Base-by-base conservation (phyloP, 805 yeast species). In the Saccharomyces cerevisiae region DNA sequence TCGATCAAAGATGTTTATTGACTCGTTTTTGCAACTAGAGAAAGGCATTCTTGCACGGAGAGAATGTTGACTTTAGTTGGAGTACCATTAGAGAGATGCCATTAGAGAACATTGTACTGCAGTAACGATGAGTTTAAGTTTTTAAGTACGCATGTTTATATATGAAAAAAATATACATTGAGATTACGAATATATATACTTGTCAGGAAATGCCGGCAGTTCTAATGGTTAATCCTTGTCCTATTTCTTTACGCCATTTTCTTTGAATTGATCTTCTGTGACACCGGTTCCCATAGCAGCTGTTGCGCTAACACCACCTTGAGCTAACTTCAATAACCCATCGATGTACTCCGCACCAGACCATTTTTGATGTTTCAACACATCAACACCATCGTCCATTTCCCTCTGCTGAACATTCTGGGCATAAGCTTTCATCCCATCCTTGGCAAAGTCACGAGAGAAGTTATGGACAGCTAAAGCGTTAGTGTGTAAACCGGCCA, bases 211-310 rank as follows among this genome's bases (percentile, higher is more conserved):
- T 13, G 13, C 11, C 11, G 24, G 17, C 11, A 4, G 43, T 6
- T 36, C 17, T 14, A 13, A 17, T 29, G 17, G 13, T 31, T 17
- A 10, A 13, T 13, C 3, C 36, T 2, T 36, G 43, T 13, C 17
- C 43, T 36, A 36, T 13, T 36, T 36, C 11, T 36, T 36, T 36
- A n/a, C 43, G 3, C 43, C 43, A 17, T 56, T 50, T 55, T 63
- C 69, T 60, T 86, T 87, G 77, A 92, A 92, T 75, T 92, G 98
- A 62, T 87, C 95, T 76, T 92, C 98, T 53, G 98, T 92, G 61
- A 92, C 97, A 77, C 98, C 98, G 58, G 85, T 85, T 68, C 97
- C 97, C 97, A 92, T 92, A 50, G 98, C 97, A 61, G 97, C 96
- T 50, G 98, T 92, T 21, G 96, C 85, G 51, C 91, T 79, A 55